Evolutionary conservation across 2,329 filamentous ascomycete species (phyloP), one percentile per base, ranked within the genome.

Genomic region (Ramularia endophylla): DNA sequence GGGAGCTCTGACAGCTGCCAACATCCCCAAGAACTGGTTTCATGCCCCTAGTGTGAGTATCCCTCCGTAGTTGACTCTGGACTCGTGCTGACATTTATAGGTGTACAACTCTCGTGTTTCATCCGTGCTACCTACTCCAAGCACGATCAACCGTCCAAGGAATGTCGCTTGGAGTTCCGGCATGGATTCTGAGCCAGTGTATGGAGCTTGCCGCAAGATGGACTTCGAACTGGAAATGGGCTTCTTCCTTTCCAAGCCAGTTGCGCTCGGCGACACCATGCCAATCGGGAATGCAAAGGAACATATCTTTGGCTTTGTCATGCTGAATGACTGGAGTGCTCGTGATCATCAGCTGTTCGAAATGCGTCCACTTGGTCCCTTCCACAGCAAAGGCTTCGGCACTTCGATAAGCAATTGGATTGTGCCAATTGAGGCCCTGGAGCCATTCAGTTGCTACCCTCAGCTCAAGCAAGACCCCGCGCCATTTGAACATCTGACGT

Each of bases 381-480:
- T 81, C 38, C 78, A 80, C 37, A 70, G 72, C 2, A 83, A 83
- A 56, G 73, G 70, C 22, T 79, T 81, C 31, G 71, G 69, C 5
- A 82, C 77, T 0, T 71, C 68, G 0, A 73, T 83, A 16, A 77
- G 73, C 0, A 77, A 79, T 0, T 83, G 79, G 79, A 63, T 82
- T 9, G 59, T 82, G 3, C 78, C 77, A 0, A 62, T 76, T 1
- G 77, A 81, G 27, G 78, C 80, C 0, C 56, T 83, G n/a, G 61
- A 63, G 42, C 51, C 57, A 4, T 64, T 61, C 43, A 44, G 54
- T n/a, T 56, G 50, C 15, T 16, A 44, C 3, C 50, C 54, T 16
- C 47, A 57, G 20, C 51, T 57, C 2, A 44, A 41, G 15, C 57
- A 60, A 33, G 48, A 58, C 36, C 56, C 56, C 4, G 8, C 41